Base-by-base conservation (phyloP, 257 asterid species). In the Nicotiana knightiana region DNA sequence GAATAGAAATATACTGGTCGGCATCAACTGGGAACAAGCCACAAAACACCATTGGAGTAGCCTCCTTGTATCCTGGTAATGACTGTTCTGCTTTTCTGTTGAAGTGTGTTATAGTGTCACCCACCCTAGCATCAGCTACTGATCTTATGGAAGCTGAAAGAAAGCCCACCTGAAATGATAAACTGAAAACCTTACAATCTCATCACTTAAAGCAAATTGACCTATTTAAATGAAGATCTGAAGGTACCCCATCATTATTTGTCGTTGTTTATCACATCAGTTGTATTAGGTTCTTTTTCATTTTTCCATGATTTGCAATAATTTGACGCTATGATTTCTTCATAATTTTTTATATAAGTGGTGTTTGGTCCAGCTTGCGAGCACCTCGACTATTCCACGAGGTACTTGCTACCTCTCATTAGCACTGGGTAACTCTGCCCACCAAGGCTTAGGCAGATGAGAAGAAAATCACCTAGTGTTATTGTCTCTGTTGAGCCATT, bases 51-150 rank as follows among this genome's bases (percentile, higher is more conserved):
- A 96, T 93, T 87, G 99, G 99, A 35, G 98, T 96, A 79, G 90
- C 97, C 90, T 94, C 97, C 91, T 93, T 94, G 87, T 96, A 96
- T 88, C 99, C 99, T 30, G 99, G 97, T 79, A 96, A 87, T 55
- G 97, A 96, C 83, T 91, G 86, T 82, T 91, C 92, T 48, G 98
- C 97, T 87, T 87, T 96, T 88, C 92, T 92, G 84, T 85, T 81
- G 89, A 88, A 90, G 77, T 91, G 98, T 13, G 99, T 96, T 76
- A 96, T 88, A 2, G 99, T 96, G 88, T 96, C 99, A 87, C 99
- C 99, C 84, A 96, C 99, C 91, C 99, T 93, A 84, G 99, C 99
- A 93, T 96, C 99, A 43, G 98, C 99, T 71, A 96, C 99, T 48
- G 98, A 91, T 88, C 96, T 92, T 81, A 96, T 93, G 81, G 99